These are phyloP conservation scores for Saturnispora hagleri DNA, from an alignment of 805 yeast genomes.

Conservation along the genomic window DNA sequence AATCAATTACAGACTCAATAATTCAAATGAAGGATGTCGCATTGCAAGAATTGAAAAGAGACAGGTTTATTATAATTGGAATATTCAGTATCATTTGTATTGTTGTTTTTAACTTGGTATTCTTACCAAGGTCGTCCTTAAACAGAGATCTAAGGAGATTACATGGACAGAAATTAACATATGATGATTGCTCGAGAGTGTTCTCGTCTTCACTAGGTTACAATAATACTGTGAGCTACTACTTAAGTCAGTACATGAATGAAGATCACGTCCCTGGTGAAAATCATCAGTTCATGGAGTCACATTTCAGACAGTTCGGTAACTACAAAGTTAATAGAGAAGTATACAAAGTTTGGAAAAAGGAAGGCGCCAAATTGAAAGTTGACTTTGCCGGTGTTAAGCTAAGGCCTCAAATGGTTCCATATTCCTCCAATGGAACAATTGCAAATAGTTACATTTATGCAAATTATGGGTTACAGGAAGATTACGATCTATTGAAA, in stretches of 20 bases:
- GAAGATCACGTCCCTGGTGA: conserved; percentile 22
- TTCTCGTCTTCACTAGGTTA: conserved; percentile 28
- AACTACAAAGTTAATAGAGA: conserved; percentile 38
- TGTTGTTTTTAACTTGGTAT: conserved; percentile 58
- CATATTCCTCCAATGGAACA: conserved; percentile 57
- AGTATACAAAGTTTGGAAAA: conserved; percentile 46
- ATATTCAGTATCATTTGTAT: conserved; percentile 32
- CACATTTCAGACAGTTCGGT: conserved; percentile 12
- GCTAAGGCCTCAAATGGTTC: conserved; percentile 38
- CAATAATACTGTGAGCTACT: conserved; percentile 17
- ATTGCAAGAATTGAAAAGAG: conserved; percentile 22
- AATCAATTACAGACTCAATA: conserved; percentile 23
- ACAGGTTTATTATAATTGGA: conserved; percentile 26
- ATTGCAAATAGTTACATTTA: conserved; percentile 46
- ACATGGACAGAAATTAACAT: conserved; percentile 57
- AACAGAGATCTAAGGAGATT: conserved; percentile 72
- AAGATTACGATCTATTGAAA: conserved; percentile 42
- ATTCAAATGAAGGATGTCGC: conserved; percentile 22
- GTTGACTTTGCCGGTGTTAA: conserved; percentile 26
- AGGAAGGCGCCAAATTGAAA: background rate
- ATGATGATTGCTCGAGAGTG: conserved; percentile 59
- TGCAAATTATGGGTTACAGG: conserved; percentile 49
- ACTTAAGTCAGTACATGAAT: conserved; percentile 15
- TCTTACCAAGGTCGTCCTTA: conserved; percentile 77
- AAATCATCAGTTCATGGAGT: conserved; percentile 13